phyloP scores from a whole-genome alignment of 2,329 filamentous ascomycete species.

The Eutypa lata region DNA sequence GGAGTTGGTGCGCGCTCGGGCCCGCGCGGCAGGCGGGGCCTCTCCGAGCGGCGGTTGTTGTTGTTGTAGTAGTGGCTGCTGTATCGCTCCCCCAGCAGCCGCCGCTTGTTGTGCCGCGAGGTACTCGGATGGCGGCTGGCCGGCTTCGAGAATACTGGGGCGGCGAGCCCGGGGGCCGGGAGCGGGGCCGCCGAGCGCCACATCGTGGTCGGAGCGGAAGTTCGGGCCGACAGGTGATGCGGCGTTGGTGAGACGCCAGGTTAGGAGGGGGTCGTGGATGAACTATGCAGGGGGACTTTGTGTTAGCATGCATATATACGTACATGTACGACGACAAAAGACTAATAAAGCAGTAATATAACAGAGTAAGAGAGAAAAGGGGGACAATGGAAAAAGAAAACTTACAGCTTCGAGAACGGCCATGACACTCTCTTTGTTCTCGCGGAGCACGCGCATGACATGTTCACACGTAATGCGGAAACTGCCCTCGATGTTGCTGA shows the following conservation, averaged over 20 bases:
- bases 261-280: constrained; percentile 98
- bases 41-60: constrained; percentile 36
- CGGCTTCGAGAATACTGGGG: constrained; percentile 66
- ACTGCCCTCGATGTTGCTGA: constrained; percentile 98
- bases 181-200: constrained; percentile 46
- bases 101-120: constrained; percentile 43
- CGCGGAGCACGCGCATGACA: constrained; percentile 92
- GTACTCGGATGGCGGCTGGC: constrained; percentile 57
- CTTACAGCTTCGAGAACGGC: constrained; percentile 94
- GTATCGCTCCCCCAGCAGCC: constrained; percentile 17
- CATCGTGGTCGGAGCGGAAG: constrained; percentile 60
- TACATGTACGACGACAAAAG: neutral
- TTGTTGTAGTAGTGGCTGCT: neutral
- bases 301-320: constrained; percentile 15
- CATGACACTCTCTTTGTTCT: constrained; percentile 98
- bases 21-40: constrained; percentile 45
- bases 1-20: constrained; percentile 60
- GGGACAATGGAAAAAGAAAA: too few relatives aligned
- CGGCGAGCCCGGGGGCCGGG: constrained; percentile 59
- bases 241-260: constrained; percentile 79
- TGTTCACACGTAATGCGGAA: constrained; percentile 98
- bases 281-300: constrained; percentile 55
- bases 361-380: neutral
- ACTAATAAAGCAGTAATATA: constrained; percentile 1
- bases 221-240: constrained; percentile 64